Evolutionary conservation across 768 basidiomycete species (phyloP).

Genomic region (Tricholoma hemisulphureum): DNA sequence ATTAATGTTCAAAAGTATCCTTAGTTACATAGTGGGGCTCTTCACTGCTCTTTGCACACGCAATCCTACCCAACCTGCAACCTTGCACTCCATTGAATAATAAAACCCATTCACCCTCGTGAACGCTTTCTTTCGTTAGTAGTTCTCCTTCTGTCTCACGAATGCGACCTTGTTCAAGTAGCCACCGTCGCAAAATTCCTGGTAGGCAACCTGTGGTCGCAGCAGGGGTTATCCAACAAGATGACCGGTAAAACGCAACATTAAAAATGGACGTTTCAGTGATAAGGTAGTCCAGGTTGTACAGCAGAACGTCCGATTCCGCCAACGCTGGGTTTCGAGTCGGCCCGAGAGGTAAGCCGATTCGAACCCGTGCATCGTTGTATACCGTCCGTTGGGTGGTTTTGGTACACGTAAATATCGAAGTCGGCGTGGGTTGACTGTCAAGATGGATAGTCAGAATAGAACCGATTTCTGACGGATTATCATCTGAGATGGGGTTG

Average conservation of each 20-base stretch:
- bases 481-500: constrained; percentile 29
- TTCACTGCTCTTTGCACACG: constrained; percentile 1
- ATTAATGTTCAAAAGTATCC: background rate
- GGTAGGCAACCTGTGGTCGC: constrained; percentile 63
- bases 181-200: constrained; percentile 68
- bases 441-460: constrained; percentile 56
- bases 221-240: constrained; percentile 66
- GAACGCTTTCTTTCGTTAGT: constrained; percentile 43
- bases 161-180: constrained; percentile 59
- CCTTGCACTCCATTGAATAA: constrained; percentile 74
- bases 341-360: constrained; percentile 38
- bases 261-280: constrained; percentile 74
- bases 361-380: constrained; percentile 60
- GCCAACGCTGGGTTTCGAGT: constrained; percentile 22
- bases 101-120: constrained; percentile 61
- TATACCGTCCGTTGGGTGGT: constrained; percentile 65
- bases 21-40: background rate
- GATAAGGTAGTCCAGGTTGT: constrained; percentile 47
- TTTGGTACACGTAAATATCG: constrained; percentile 65
- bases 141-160: constrained; percentile 45
- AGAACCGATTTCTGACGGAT: constrained; percentile 20
- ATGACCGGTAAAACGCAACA: constrained; percentile 59
- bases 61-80: constrained; percentile 56
- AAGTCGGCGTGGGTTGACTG: constrained; percentile 48
- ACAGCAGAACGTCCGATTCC: constrained; percentile 61